Conservation (phyloP, 2,329 filamentous ascomycete species). For the Cladosporium sp. region DNA sequence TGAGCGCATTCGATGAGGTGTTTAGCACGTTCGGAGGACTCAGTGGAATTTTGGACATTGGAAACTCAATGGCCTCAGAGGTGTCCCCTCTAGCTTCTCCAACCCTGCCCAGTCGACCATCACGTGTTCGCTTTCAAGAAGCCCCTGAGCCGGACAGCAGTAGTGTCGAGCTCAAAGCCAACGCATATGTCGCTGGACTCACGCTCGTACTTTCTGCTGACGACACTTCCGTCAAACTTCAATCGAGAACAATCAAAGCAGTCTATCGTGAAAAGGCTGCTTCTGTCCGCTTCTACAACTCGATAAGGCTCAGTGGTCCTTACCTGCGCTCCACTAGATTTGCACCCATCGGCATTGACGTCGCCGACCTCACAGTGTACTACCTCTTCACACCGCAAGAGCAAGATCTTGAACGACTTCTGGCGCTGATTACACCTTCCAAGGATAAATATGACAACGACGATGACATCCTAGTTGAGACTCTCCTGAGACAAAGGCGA, state of each 20-base stretch:
- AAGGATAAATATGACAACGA: constrained; percentile 85
- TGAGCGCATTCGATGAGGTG: constrained; percentile 72
- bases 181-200: constrained; percentile 72
- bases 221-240: constrained; percentile 58
- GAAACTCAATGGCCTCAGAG: constrained; percentile 75
- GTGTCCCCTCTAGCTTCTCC: constrained; percentile 46
- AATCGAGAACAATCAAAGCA: constrained; percentile 70
- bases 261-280: constrained; percentile 59
- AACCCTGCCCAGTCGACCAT: constrained; percentile 36
- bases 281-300: constrained; percentile 3
- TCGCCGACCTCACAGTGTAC: constrained; percentile 66
- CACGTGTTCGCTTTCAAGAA: constrained; percentile 56
- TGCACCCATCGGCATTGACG: constrained; percentile 50
- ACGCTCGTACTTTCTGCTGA: constrained; percentile 68
- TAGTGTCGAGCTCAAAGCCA: constrained; percentile 56
- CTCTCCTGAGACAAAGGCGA: constrained; percentile 75
- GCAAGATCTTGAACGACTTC: constrained; percentile 72
- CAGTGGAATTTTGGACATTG: constrained; percentile 84
- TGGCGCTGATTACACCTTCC: constrained; percentile 86
- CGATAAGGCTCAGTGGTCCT: constrained; percentile 61
- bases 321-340: constrained; percentile 48
- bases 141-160: constrained; percentile 27
- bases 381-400: constrained; percentile 72
- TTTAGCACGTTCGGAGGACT: constrained; percentile 73
- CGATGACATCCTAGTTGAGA: constrained; percentile 93